Evolutionary conservation across 2,329 filamentous ascomycete species (phyloP).

Genomic region (Penicillium vulpinum): DNA sequence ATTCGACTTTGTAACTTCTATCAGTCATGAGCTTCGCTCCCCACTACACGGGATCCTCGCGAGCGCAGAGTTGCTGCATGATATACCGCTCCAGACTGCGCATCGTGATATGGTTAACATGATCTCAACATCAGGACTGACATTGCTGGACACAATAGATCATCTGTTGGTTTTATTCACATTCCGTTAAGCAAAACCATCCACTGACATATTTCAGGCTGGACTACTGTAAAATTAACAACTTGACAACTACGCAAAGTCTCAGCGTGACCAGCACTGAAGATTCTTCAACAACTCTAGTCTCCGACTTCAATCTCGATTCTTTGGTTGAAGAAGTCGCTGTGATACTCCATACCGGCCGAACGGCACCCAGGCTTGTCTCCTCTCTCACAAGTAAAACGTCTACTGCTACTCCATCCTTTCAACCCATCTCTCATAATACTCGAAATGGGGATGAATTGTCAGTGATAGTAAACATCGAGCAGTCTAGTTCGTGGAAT

Average conservation of each 20-base stretch:
- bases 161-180: conserved; percentile 27
- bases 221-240: conserved; percentile 41
- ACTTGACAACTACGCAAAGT: conserved; percentile 7
- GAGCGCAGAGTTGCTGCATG: conserved; percentile 52
- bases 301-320: conserved; percentile 35
- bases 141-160: conserved; percentile 52
- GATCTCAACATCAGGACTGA: conserved; percentile 52
- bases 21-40: conserved; percentile 54
- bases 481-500: conserved; percentile 32
- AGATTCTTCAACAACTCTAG: conserved; percentile 23
- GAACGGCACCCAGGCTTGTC: conserved; percentile 15
- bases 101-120: conserved; percentile 49
- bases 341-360: conserved; percentile 30
- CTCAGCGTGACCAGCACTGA: conserved; percentile 8
- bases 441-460: conserved; percentile 9
- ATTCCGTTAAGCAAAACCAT: rapidly evolving
- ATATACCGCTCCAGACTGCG: conserved; percentile 43
- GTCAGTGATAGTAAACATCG: conserved; percentile 32
- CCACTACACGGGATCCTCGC: conserved; percentile 52
- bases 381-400: conserved; percentile 14
- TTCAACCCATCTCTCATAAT: conserved; percentile 3
- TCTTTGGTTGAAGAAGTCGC: conserved; percentile 33
- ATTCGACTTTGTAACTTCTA: conserved; percentile 53
- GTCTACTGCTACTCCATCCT: neutral
- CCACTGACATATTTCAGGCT: conserved; percentile 22